Conservation (phyloP, 352 stramenopile genomes). For the Phytophthora chlamydospora region DNA sequence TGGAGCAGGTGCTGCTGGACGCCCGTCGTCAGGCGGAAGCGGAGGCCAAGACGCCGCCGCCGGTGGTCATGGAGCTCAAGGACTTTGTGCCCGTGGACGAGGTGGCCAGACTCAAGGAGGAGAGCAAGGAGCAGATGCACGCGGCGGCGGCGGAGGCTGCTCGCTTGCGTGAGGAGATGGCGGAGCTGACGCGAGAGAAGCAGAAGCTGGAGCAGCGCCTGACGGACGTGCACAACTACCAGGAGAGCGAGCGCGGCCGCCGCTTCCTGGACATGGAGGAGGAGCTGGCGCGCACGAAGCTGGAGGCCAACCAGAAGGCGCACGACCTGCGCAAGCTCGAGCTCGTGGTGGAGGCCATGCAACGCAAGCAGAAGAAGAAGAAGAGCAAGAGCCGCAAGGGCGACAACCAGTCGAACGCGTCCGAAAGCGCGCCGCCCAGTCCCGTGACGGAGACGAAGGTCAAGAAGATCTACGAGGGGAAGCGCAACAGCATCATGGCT, state of each 20-base stretch:
- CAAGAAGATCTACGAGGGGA: constrained; percentile 24
- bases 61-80: constrained; percentile 67
- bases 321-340: constrained; percentile 53
- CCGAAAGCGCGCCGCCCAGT: constrained; percentile 30
- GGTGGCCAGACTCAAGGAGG: constrained; percentile 51
- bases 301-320: constrained; percentile 57
- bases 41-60: constrained; percentile 11
- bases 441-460: constrained; percentile 21
- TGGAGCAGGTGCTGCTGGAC: constrained; percentile 44
- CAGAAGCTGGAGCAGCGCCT: constrained; percentile 66
- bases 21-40: constrained; percentile 33
- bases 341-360: constrained; percentile 47
- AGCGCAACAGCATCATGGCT: constrained; percentile 24
- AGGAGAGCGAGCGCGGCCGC: constrained; percentile 62
- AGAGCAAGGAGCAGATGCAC: constrained; percentile 44
- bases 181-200: constrained; percentile 53
- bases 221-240: constrained; percentile 77
- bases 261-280: constrained; percentile 72
- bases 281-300: constrained; percentile 57
- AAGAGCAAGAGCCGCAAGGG: constrained; percentile 36
- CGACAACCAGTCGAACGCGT: constrained; percentile 39
- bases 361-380: constrained; percentile 47
- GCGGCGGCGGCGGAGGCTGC: constrained; percentile 39
- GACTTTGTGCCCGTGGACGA: constrained; percentile 73
- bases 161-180: constrained; percentile 40